Evolutionary conservation across 2,329 filamentous ascomycete species (phyloP).

Genomic region (Sporothrix globosa): DNA sequence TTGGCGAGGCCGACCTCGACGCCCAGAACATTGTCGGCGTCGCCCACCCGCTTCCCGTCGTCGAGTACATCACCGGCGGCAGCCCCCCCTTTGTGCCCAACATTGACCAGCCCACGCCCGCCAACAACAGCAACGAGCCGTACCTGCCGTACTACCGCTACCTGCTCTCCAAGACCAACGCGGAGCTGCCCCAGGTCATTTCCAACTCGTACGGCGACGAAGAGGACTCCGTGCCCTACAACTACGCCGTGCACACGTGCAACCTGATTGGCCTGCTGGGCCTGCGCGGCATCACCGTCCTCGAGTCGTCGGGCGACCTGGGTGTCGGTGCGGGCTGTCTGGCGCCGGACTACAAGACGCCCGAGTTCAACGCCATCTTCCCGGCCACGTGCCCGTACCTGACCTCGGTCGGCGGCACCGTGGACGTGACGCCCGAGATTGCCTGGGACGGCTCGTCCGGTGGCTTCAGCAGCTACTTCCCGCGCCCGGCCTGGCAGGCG

Average conservation of each 20-base stretch:
- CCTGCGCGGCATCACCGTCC: slow-evolving; percentile 66
- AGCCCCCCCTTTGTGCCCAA: slow-evolving; percentile 42
- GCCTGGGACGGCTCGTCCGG: slow-evolving; percentile 59
- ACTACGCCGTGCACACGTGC: slow-evolving; percentile 57
- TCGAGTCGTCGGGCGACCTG: slow-evolving; percentile 65
- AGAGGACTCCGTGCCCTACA: slow-evolving; percentile 60
- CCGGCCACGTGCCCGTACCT: slow-evolving; percentile 59
- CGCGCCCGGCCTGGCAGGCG: slow-evolving; percentile 51
- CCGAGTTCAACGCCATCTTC: slow-evolving; percentile 50
- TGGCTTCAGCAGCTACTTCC: slow-evolving; percentile 55
- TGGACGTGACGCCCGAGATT: slow-evolving; percentile 52
- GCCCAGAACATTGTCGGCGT: slow-evolving; percentile 63
- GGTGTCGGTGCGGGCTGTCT: slow-evolving; percentile 44
- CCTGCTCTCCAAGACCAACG: slow-evolving; percentile 57
- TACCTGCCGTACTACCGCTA: slow-evolving; percentile 67
- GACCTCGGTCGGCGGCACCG: slow-evolving; percentile 64
- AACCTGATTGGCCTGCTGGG: slow-evolving; percentile 67
- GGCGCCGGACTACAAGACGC: slow-evolving; percentile 38
- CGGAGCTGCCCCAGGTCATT: slow-evolving; percentile 64
- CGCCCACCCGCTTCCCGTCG: slow-evolving; percentile 48
- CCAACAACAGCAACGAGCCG: slow-evolving; percentile 63
- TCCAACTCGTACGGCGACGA: slow-evolving; percentile 72
- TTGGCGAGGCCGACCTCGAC: slow-evolving; percentile 65
- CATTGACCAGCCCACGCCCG: slow-evolving; percentile 39
- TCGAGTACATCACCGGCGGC: slow-evolving; percentile 39